Base-by-base conservation (phyloP, 2,329 filamentous ascomycete genomes). In the Aspergillus sclerotialis region DNA sequence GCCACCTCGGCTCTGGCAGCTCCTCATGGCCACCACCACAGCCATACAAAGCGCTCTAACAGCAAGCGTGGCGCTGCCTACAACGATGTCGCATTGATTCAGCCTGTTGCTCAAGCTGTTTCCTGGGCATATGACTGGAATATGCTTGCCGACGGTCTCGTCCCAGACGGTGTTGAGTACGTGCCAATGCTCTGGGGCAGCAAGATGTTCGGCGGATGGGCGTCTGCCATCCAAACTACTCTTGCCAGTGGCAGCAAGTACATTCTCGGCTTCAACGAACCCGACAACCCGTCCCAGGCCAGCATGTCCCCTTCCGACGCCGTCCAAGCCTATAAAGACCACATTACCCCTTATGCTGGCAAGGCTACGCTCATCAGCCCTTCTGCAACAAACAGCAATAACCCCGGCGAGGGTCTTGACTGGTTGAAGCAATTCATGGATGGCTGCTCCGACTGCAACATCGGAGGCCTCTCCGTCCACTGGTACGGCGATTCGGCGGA, bases 61-160 rank as follows among this genome's bases (percentile, higher is more conserved):
- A 37, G 37, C 45, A 56, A 58, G 46, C 52, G 55, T 24, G 55
- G 55, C 16, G 53, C 55, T 10, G 48, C 53, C 35, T 70, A 68
- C 58, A 69, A 67, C 42, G 49, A 60, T 24, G 47, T 52, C 24
- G 40, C 45, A 14, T 44, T 56, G 23, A 50, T 63, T 8, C n/a
- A 44, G 16, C 33, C 55, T 10, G 61, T 69, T 33, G 32, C 45
- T 33, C 42, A 39, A 30, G 28, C 41, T 14, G 48, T 64, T 33
- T 52, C 53, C 26, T 70, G 67, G 67, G 61, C 60, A 23, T 68
- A 69, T 52, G 64, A 69, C 52, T 70, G 67, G 67, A 64, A 52
- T 29, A 39, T 49, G 29, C 39, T 40, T 14, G 27, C 50, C 15
- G 44, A 39, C 18, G 63, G 64, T 12, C 30, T 23, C 5, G 40